Evolutionary conservation across 495 filamentous ascomycete genomes (phyloP), one percentile per base, ranked within the genome.

Genomic region (Penicillium ucsense): DNA sequence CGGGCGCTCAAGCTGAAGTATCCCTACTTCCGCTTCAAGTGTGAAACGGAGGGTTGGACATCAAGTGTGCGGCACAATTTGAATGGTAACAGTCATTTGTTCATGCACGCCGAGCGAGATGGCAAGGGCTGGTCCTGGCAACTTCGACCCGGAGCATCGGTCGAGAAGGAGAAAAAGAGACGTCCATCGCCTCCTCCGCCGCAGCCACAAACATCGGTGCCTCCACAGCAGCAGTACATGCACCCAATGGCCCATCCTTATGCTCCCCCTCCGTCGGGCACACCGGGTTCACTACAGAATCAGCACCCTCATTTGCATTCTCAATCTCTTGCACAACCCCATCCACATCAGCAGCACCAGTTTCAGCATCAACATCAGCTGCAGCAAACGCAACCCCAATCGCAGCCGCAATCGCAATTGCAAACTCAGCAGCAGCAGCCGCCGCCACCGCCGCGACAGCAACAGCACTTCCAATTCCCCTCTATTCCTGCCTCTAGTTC

Each of bases 31-130:
- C 87, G 86, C 50, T 86, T 96, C 64, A 79, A 79, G 46, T 81
- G 82, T 31, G 66, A 73, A 54, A 91, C 88, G 5, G 85, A 82
- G 52, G 92, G 92, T 9, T 98, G 92, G 92, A 91, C 96, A 59
- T 95, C 89, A 53, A 95, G 89, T 67, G 89, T 98, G 20, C 84
- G 92, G 4, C 92, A 98, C 64, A 98, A 98, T 50, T 76, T 98
- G 29, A 86, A 88, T 33, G 89, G 92, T 46, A 86, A 94, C 57
- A 76, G 82, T 41, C 70, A 74, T 45, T 83, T 89, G 27, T 98
- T 98, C 63, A 76, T 78, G 60, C 94, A 94, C 60, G 85, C 88
- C 36, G 85, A 92, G 51, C 62, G 78, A 52, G 81, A 84, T 55
- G 82, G 82, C 3, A 84, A 84, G 59, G 82, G 82, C 38, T 85